Conservation (phyloP, 306 rosid genomes). For the Vigna hirtella region DNA sequence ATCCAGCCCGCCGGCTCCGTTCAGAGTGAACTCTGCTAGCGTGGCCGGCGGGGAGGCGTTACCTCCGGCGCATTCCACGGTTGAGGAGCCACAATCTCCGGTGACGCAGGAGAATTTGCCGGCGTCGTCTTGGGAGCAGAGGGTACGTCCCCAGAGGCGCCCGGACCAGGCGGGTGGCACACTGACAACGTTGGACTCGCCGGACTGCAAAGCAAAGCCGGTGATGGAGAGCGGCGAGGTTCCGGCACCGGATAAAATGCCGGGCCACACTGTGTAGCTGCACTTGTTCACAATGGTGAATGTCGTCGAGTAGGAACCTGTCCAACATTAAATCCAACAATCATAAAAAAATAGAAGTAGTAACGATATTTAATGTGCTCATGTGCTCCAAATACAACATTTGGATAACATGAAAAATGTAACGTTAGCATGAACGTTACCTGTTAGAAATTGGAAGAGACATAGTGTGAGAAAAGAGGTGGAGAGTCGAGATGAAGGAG, state of each 20-base stretch:
- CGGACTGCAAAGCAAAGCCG: slow-evolving; percentile 67
- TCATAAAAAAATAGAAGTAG: background rate
- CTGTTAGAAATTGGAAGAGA: slow-evolving; percentile 49
- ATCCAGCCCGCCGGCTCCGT: slow-evolving; percentile 75
- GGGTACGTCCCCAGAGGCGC: slow-evolving; percentile 84
- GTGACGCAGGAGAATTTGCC: slow-evolving; percentile 78
- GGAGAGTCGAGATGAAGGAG: slow-evolving; percentile 40
- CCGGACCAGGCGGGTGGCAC: slow-evolving; percentile 84
- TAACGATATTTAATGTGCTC: too few relatives aligned
- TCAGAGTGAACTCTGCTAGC: slow-evolving; percentile 74
- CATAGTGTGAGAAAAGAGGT: slow-evolving; percentile 32
- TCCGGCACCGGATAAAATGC: slow-evolving; percentile 75
- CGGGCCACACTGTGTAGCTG: slow-evolving; percentile 81
- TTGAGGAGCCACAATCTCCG: slow-evolving; percentile 78
- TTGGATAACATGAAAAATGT: background rate
- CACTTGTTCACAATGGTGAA: slow-evolving; percentile 74
- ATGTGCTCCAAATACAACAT: background rate
- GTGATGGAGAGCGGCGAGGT: slow-evolving; percentile 68
- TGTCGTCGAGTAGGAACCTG: slow-evolving; percentile 63
- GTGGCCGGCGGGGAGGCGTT: slow-evolving; percentile 75
- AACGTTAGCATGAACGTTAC: slow-evolving; percentile 35
- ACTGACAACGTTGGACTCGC: slow-evolving; percentile 53
- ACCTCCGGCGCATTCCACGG: slow-evolving; percentile 60
- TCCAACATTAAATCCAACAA: background rate
- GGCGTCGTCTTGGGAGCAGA: slow-evolving; percentile 59